Conservation (phyloP, 2,329 filamentous ascomycete species). For the Aspergillus puulaauensis region DNA sequence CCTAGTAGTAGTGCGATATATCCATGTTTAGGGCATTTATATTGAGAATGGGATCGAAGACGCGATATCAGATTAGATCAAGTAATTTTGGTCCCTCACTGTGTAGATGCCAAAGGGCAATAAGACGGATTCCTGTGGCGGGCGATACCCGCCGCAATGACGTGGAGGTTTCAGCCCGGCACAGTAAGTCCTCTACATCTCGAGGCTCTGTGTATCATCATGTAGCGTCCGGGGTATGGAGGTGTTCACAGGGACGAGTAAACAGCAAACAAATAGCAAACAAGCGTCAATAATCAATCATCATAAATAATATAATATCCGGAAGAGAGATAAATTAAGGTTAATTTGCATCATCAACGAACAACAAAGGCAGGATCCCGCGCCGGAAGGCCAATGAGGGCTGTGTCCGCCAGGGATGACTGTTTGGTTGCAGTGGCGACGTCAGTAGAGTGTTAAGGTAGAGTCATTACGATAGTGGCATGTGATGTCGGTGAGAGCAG, state of each 20-base stretch:
- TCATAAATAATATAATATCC: neutral
- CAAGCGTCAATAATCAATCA: neutral
- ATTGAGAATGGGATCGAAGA: neutral
- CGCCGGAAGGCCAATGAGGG: conserved; percentile 18
- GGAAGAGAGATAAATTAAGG: neutral
- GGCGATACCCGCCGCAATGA: conserved; percentile 17
- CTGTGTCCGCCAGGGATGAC: conserved; percentile 3
- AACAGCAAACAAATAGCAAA: conserved; percentile 2
- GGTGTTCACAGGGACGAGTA: neutral
- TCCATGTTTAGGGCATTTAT: neutral
- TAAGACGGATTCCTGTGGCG: conserved; percentile 15
- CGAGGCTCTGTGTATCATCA: conserved; percentile 27
- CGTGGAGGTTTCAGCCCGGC: conserved; percentile 20
- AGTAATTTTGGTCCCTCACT: conserved; percentile 54
- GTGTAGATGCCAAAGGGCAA: conserved; percentile 22
- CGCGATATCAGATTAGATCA: conserved; percentile 61
- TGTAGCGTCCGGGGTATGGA: conserved; percentile 10
- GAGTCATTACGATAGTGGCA: conserved; percentile 3
- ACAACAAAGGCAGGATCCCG: conserved; percentile 12
- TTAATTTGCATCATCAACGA: conserved; percentile 15
- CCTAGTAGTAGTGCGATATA: neutral
- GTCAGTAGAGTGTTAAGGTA: conserved; percentile 11
- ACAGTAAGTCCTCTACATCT: conserved; percentile 15
- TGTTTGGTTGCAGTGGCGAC: conserved; percentile 19
- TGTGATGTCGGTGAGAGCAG: neutral